These are phyloP conservation scores for Polyplosphaeria fusca DNA, from an alignment of 495 filamentous ascomycete genomes.

Conservation along the genomic window DNA sequence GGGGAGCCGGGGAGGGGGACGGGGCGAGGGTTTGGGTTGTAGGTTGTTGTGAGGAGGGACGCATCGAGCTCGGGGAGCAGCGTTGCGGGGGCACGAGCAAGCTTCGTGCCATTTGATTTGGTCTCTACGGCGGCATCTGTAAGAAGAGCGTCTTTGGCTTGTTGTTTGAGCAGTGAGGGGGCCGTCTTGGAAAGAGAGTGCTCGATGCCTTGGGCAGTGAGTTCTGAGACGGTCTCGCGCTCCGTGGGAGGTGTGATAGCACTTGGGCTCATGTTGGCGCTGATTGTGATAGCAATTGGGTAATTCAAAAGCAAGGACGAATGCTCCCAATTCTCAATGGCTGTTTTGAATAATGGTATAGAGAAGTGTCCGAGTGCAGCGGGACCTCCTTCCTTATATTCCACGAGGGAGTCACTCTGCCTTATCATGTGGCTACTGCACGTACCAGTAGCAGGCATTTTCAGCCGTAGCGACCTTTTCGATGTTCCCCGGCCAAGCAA, in stretches of 20 bases:
- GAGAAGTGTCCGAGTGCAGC: no score
- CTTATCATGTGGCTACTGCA: conserved; percentile 6
- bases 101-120: background rate
- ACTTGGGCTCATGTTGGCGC: conserved; percentile 26
- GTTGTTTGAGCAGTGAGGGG: conserved; percentile 5
- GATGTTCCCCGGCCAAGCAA: background rate
- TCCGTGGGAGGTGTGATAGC: conserved; percentile 25
- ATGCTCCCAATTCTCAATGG: no score
- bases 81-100: background rate
- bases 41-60: conserved; percentile 67
- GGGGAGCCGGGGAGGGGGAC: conserved; percentile 61
- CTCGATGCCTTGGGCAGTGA: conserved; percentile 40
- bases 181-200: conserved; percentile 27
- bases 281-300: background rate
- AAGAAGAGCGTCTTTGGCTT: background rate
- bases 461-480: background rate
- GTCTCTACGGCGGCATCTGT: background rate
- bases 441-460: background rate
- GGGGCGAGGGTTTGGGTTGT: conserved; percentile 61
- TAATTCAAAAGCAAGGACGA: background rate
- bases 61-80: conserved; percentile 55
- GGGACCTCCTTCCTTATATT: conserved; percentile 11
- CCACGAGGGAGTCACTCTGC: conserved; percentile 8
- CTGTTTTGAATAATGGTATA: no score
- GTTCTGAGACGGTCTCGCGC: conserved; percentile 25